These are phyloP conservation scores for Heteromeles arbutifolia DNA, from an alignment of 306 rosid species.

Conservation along the genomic window DNA sequence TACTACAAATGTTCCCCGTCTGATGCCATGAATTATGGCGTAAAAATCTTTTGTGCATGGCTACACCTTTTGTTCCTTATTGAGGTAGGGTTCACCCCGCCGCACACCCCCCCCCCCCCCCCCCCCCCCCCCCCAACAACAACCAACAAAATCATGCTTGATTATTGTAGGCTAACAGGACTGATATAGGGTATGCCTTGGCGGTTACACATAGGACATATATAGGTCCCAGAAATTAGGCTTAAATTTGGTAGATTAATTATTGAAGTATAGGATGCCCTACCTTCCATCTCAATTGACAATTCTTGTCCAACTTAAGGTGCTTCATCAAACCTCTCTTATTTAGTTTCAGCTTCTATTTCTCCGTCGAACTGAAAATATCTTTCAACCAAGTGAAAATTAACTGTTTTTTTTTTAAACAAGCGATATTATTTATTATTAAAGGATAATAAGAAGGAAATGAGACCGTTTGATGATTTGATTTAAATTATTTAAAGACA, in stretches of 20 bases:
- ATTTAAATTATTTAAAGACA: background rate
- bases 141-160: no score
- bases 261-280: background rate
- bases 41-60: background rate
- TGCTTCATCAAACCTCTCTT: background rate
- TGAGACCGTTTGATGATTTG: background rate
- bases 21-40: background rate
- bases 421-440: no score
- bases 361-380: no score
- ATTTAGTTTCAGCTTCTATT: background rate
- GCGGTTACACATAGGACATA: no score
- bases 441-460: background rate
- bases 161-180: no score
- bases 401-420: background rate
- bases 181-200: no score
- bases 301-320: background rate
- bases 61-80: background rate
- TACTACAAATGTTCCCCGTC: background rate
- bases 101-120: no score
- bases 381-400: background rate
- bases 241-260: background rate
- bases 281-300: background rate
- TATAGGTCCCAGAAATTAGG: background rate
- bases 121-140: no score
- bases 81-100: background rate